Evolutionary conservation across 257 asterid species (phyloP), one percentile per base, ranked within the genome.

Genomic region (Solanum verrucosum): DNA sequence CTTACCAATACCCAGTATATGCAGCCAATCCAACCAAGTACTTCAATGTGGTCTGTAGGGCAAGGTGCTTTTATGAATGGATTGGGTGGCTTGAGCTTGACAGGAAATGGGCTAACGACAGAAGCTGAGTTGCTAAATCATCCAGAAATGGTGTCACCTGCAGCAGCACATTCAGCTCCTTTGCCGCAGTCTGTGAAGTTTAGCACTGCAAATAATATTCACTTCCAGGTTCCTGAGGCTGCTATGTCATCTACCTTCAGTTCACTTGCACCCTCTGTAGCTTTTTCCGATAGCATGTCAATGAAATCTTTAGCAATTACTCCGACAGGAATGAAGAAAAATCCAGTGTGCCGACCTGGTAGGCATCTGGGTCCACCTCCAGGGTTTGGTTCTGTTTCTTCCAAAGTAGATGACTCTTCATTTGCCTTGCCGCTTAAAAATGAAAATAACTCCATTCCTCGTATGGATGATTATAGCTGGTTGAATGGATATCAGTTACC

Each of bases 281-380:
- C 90, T 56, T 87, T 82, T 68, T 68, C 56, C 44, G 95, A 91
- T 81, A 88, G 90, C 56, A 84, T 89, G 86, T 78, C 92, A 37
- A 29, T 88, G 89, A 95, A 90, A 91, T 91, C 94, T 34, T 93
- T 94, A 65, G 73, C 95, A 29, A 56, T 89, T 35, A 59, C 93
- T 87, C 92, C 94, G 7, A 89, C 94, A 21, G 96, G 96, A 56
- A 15, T 90, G 84, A 97, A 94, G 95, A 96, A 93, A 93, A 96
- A 90, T 88, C 99, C 99, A 20, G 98, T 97, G 88, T 91, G 97
- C 89, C 94, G 99, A 71, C 99, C 99, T 77, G 91, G 93, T 60
- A 93, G 99, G 90, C 99, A 94, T 84, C 37, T 90, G 87, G 99
- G 99, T 82, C 99, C 99, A 16, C 99, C 99, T 27, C 99, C 99